These are phyloP conservation scores for Chenopodium formosanum DNA, from an alignment of 148 eudicot genomes.

Conservation along the genomic window DNA sequence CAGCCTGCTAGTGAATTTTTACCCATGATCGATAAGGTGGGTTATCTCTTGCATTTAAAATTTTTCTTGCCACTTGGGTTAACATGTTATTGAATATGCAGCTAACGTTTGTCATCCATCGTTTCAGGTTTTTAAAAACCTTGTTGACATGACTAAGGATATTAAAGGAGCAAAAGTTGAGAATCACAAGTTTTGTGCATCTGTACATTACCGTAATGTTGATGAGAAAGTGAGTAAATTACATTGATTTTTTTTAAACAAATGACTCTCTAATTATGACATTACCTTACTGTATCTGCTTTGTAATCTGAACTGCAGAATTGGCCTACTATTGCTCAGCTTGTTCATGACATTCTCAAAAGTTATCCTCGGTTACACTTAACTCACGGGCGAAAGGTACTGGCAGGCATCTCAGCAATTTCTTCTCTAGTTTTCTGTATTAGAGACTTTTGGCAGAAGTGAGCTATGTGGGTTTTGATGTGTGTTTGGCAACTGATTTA, in stretches of 20 bases:
- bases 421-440: neutral
- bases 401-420: neutral
- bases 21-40: constrained; percentile 67
- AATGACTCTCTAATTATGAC: neutral
- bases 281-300: neutral
- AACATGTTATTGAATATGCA: neutral
- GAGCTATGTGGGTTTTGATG: neutral
- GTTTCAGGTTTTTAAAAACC: constrained; percentile 67
- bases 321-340: constrained; percentile 75
- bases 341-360: constrained; percentile 63
- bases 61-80: neutral
- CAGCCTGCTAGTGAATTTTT: constrained; percentile 88
- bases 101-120: neutral
- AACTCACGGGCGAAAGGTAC: constrained; percentile 94
- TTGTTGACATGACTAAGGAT: constrained; percentile 63
- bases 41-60: neutral
- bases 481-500: neutral
- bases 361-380: constrained; percentile 65
- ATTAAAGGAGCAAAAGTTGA: constrained; percentile 78
- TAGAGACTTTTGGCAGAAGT: neutral
- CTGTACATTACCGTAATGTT: constrained; percentile 92
- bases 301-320: constrained; percentile 38
- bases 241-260: neutral
- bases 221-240: constrained; percentile 64
- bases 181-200: constrained; percentile 84